Conservation (phyloP, 2,329 filamentous ascomycete genomes). For the Diaporthe helianthi region DNA sequence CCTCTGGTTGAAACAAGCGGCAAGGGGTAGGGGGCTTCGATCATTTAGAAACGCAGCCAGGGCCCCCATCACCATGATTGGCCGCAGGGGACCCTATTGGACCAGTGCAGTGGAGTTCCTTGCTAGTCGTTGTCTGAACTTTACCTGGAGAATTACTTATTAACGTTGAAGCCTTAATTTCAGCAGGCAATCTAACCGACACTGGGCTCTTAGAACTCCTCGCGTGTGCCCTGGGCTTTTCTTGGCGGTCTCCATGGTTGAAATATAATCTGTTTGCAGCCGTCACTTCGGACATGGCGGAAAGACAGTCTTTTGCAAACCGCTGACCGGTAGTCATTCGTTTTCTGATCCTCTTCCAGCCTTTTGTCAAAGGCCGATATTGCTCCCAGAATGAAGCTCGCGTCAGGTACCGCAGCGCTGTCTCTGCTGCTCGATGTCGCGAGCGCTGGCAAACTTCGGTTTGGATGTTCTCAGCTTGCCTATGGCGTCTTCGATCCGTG, state of each 20-base stretch:
- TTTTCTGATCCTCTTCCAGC: neutral
- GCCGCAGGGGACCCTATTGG: neutral
- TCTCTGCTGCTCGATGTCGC: neutral
- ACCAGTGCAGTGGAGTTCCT: neutral
- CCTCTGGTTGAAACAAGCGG: neutral
- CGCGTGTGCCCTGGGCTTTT: neutral
- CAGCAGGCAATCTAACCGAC: constrained; percentile 7
- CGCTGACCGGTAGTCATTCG: neutral
- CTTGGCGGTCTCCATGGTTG: neutral
- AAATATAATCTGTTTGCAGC: neutral
- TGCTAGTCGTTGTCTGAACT: neutral
- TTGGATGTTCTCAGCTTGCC: constrained; percentile 16
- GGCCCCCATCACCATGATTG: neutral
- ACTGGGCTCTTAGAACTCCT: neutral
- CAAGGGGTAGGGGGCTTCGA: neutral
- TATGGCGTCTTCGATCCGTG: constrained; percentile 13
- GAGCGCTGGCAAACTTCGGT: constrained; percentile 1
- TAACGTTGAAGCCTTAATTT: constrained; percentile 3
- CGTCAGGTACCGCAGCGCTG: neutral
- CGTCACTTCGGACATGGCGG: neutral
- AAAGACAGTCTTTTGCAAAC: neutral
- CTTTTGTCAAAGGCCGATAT: neutral
- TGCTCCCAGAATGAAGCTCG: constrained; percentile 1
- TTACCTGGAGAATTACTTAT: neutral
- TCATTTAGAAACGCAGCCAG: neutral